Base-by-base conservation (phyloP, 495 filamentous ascomycete genomes). In the Podospora sp. region DNA sequence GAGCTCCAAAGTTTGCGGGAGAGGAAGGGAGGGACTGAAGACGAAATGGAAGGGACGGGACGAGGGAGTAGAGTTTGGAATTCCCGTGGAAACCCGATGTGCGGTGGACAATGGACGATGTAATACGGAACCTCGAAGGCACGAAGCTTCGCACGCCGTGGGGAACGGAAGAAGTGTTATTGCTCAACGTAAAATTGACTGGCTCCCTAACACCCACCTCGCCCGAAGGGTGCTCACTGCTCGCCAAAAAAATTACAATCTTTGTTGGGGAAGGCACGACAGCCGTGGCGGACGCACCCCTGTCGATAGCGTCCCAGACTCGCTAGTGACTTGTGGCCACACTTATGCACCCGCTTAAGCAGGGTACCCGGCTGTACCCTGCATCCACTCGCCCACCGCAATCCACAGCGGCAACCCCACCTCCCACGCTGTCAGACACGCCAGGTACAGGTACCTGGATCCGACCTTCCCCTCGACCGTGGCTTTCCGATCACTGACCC, bases 231-330 rank as follows among this genome's bases (percentile, higher is more conserved):
- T 50, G 58, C 33, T 68, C 33, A 56, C 46, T 26, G 46, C 72
- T 70, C 71, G 73, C 73, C 71, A 74, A 72, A 72, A 73, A 72
- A 72, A 68, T 67, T 71, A 70, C 71, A 65, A 77, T 72, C 40
- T 46, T 76, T 78, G 75, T 77, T 78, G 75, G 76, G 76, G 76
- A 72, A 74, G 64, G 67, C 61, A 70, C 61, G 63, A 69, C 71
- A 56, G 51, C 60, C n/a, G 21, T 50, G n/a, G 20, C 27, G 40
- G 27, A 53, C 29, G 29, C 51, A 65, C 68, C 73, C 74, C 72
- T 76, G 72, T 71, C 68, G 59, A 52, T 65, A 55, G 59, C 68
- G 65, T 60, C 24, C 62, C 36, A 53, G 64, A 46, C 24, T 36
- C 27, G 55, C 29, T 33, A 70, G 65, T 69, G 69, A 68, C 72